Percentiles rank a stretch among this genome's conserved stretches.
phyloP scores from a whole-genome alignment of 495 filamentous ascomycete genomes.

The Xylaria acuta region DNA sequence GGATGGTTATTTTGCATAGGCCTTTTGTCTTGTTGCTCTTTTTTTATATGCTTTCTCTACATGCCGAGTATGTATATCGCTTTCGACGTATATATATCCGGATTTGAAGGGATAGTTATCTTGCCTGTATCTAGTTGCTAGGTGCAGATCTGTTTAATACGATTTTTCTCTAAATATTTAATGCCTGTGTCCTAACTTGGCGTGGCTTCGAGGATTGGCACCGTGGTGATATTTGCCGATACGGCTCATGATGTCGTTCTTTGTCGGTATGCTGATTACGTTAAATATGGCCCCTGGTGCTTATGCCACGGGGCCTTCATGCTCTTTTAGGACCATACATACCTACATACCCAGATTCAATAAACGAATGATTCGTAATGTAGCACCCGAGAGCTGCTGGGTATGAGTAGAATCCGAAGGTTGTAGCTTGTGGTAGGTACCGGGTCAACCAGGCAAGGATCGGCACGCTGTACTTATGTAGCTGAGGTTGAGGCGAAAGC shows the following conservation, averaged over 20 bases:
- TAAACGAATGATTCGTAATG: too few relatives aligned
- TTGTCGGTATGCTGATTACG: background rate
- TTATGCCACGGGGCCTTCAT: too few relatives aligned
- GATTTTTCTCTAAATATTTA: background rate
- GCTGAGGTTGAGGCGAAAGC: too few relatives aligned
- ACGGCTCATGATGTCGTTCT: background rate
- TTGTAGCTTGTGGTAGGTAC: too few relatives aligned
- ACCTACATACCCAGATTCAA: too few relatives aligned
- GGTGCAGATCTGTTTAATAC: conserved; percentile 13
- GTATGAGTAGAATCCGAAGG: too few relatives aligned
- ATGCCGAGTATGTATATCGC: conserved; percentile 14
- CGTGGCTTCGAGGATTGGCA: background rate
- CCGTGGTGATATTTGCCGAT: background rate
- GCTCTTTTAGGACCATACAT: too few relatives aligned
- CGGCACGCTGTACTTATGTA: too few relatives aligned
- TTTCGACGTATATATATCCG: conserved; percentile 20
- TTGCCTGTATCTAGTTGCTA: conserved; percentile 25
- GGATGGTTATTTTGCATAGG: conserved; percentile 7
- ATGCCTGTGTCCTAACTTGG: background rate
- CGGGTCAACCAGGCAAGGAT: background rate
- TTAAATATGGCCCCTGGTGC: too few relatives aligned
- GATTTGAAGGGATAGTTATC: conserved; percentile 11
- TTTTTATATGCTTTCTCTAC: conserved; percentile 7
- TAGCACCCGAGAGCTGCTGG: too few relatives aligned
- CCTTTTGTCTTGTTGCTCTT: conserved; percentile 2